Percentiles rank a stretch among this genome's conserved stretches.
These are phyloP conservation scores for Aspergillus pseudonomiae DNA, from an alignment of 2,329 filamentous ascomycete genomes.

Conservation along the genomic window DNA sequence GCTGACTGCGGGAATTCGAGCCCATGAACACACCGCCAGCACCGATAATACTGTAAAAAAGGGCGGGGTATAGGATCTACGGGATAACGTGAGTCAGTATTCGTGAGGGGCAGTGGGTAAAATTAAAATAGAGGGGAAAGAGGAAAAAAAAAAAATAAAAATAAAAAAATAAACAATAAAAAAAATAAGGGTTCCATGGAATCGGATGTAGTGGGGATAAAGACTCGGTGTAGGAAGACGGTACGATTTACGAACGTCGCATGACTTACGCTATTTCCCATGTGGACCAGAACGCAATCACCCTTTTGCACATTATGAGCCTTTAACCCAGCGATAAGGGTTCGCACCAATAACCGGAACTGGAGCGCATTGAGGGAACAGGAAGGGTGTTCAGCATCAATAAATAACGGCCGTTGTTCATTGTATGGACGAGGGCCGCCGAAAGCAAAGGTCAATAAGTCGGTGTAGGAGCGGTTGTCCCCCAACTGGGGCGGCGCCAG, in stretches of 20 bases:
- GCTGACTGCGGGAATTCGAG: slow-evolving; percentile 54
- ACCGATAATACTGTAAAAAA: slow-evolving; percentile 47
- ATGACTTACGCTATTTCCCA: slow-evolving; percentile 45
- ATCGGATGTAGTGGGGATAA: slow-evolving; percentile 8
- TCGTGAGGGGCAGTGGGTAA: slow-evolving; percentile 6
- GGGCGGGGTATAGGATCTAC: slow-evolving; percentile 44
- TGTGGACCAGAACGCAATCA: slow-evolving; percentile 48
- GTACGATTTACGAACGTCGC: background rate
- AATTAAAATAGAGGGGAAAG: background rate
- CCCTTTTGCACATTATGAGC: slow-evolving; percentile 42
- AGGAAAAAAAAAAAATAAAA: slow-evolving; percentile 10
- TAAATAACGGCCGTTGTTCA: slow-evolving; percentile 43
- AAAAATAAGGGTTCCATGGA: background rate
- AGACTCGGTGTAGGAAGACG: slow-evolving; percentile 13
- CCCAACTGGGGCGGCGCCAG: slow-evolving; percentile 21
- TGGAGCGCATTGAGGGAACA: slow-evolving; percentile 40
- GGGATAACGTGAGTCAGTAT: slow-evolving; percentile 19
- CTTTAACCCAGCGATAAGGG: slow-evolving; percentile 45
- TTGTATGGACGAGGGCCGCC: slow-evolving; percentile 38
- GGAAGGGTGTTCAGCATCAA: slow-evolving; percentile 45
- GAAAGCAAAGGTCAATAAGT: slow-evolving; percentile 48
- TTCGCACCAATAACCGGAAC: slow-evolving; percentile 39
- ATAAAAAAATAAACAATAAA: slow-evolving; percentile 8
- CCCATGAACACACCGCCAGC: slow-evolving; percentile 55
- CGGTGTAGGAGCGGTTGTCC: slow-evolving; percentile 32